Base-by-base conservation (phyloP, 176 grass and related monocot genomes). In the Dendrocalamus sinicus region DNA sequence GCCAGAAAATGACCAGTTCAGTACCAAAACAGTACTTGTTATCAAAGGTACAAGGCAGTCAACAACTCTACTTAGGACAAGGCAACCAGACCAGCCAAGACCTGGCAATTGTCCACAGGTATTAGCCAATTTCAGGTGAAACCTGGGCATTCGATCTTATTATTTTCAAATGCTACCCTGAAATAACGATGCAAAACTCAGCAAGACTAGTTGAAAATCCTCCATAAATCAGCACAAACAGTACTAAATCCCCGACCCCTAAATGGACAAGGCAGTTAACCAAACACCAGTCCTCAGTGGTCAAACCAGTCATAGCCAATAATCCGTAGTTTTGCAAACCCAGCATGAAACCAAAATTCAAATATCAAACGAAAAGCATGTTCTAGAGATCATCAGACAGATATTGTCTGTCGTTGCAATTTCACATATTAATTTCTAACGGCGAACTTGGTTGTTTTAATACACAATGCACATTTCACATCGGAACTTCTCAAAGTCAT, bases 391-490 rank as follows among this genome's bases (percentile, higher is more conserved):
- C 24, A 75, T 44, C 6, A 12, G 72, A 35, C 8, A 37, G 24
- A 75, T 74, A 30, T 52, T 30, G 26, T 17, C 48, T 20, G 44
- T 20, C 15, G 20, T 75, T 8, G 48, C 44, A 48, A 60, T 28
- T 72, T 28, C 48, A 75, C 72, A 75, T 52, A 53, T 9, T 19
- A 54, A 15, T 75, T 75, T 75, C 28, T 75, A 51, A 54, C 54
- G 48, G 72, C 9, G 20, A 37, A 75, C 19, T 75, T 54, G 9
- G 24, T 54, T 75, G 48, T 35, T 32, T 73, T 32, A 32, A 30
- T 53, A 37, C 50, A 75, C 26, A 75, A 12, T 12, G 28, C 48
- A 54, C 73, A 39, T 73, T 45, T 55, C 9, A 37, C 30, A 53
- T 59, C 52, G 40, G 46, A 52, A 74, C 46, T 51, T 51, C 28